Evolutionary conservation across 1,139 yeast genomes (phyloP), one percentile per base, ranked within the genome.

Genomic region (Geotrichum restrictum): DNA sequence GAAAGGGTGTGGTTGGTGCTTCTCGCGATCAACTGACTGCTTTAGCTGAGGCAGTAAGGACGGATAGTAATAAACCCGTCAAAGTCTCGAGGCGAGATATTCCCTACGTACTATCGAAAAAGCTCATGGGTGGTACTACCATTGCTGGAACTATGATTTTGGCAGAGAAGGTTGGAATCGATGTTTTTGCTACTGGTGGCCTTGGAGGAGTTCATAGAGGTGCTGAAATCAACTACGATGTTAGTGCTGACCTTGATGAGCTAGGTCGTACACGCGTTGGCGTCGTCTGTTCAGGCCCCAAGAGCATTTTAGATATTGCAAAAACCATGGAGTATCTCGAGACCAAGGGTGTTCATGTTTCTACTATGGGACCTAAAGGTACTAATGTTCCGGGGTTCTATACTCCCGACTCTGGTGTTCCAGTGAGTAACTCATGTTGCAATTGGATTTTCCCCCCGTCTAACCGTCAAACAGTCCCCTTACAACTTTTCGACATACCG

Each of bases 161-260:
- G 14, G 83, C 96, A 0, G 75, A 82, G 52, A 64, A 71, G 63
- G 91, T 91, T 0, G 94, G 95, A 0, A 86, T 88, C 60, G 77
- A 79, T 59, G 89, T 89, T 19, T 89, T 88, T 74, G 95, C 95
- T 1, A 89, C 96, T 1, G 97, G 97, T 38, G 97, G 97, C 0
- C 74, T 88, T 27, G 96, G 97, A 7, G 97, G 97, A 14, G 96
- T 88, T 13, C 96, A 89, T 63, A 76, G 88, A 53, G 87, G 85
- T 11, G 95, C 85, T 6, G 84, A 85, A 51, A 59, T 68, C 32
- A 82, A 91, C 1, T 79, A 87, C 81, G 97, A 88, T 68, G 74
- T 88, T 24, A 83, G 93, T 59, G 95, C 96, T 3, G 97, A 88
- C 68, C 76, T 88, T 58, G 89, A 88, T 38, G 97, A 88, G 64